Evolutionary conservation across 306 rosid species (phyloP), one percentile per base, ranked within the genome.

Genomic region (Lathyrus sativus): DNA sequence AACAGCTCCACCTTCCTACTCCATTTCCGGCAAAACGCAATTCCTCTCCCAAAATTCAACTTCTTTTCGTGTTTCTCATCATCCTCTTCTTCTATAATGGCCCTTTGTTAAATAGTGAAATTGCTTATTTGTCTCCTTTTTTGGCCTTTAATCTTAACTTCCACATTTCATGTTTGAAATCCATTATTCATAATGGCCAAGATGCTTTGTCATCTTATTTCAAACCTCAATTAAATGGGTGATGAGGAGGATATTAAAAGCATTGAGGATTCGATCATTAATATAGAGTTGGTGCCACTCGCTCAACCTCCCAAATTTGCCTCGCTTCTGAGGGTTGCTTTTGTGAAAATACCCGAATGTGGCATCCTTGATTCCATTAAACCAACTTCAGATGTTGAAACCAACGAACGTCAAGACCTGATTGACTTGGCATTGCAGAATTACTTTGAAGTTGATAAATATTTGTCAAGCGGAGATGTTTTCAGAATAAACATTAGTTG

Each of bases 81-180:
- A 24, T 39, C 54, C 8, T 29, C 80, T 7, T 55, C 71, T 72
- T 69, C 78, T 13, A 66, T 31, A 76, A 60, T 22, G 80, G 67
- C 9, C 73, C 54, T 51, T 37, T 18, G 31, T 70, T 78, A 12
- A 78, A 81, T 55, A 50, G 11, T 15, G 82, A 75, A 81, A 80
- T 82, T 57, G 97, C 86, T 62, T 93, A 81, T 78, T 0, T 93
- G 56, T 93, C 97, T 71, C 97, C 97, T 33, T 46, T 81, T 39
- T 74, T 93, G 69, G 97, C 89, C 15, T 93, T 86, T 79, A 93
- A 93, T 74, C 93, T 90, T 44, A 80, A 82, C 80, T 78, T 93
- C 79, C 99, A 93, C 75, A 65, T 83, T 19, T 49, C 89, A 13
- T 93, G 95, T 75, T 82, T 93, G 67, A 88, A 89, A 64, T 80